A percentile compares a stretch with the other conserved stretches of the same genome.
These are phyloP conservation scores for Scedosporium aurantiacum DNA, from an alignment of 2,329 filamentous ascomycete species.

Conservation along the genomic window DNA sequence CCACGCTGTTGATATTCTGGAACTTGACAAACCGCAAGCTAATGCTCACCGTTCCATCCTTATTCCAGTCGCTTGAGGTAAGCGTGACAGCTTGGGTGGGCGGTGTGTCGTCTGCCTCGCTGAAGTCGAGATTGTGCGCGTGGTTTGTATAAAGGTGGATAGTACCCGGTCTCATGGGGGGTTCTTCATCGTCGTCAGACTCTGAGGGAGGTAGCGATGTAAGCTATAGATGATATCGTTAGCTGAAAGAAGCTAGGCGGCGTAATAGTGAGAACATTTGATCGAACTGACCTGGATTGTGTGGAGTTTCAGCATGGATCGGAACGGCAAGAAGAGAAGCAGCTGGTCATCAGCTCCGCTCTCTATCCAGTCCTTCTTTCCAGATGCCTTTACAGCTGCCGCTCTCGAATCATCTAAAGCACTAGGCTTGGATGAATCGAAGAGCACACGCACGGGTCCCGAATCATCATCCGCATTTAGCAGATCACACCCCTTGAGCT, in stretches of 20 bases:
- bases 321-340: conserved; percentile 85
- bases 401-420: conserved; percentile 47
- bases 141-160: conserved; percentile 83
- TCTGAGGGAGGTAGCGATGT: conserved; percentile 62
- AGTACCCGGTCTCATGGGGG: conserved; percentile 68
- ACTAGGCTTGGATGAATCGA: conserved; percentile 58
- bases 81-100: conserved; percentile 73
- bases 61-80: conserved; percentile 68
- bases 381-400: conserved; percentile 17
- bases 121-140: conserved; percentile 83
- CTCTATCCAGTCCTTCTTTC: conserved; percentile 72
- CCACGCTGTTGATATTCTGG: conserved; percentile 79
- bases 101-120: conserved; percentile 80
- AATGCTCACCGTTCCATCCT: conserved; percentile 61
- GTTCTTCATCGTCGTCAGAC: conserved; percentile 56
- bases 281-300: conserved; percentile 49
- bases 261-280: neutral
- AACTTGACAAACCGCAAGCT: conserved; percentile 89
- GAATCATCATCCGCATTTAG: conserved; percentile 75
- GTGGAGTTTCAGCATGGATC: conserved; percentile 79
- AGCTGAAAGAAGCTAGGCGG: neutral
- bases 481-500: conserved; percentile 70
- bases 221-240: conserved; percentile 42
- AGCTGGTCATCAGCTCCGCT: conserved; percentile 96
- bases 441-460: conserved; percentile 62